Conservation (phyloP, 1,284 basidiomycete species). For the Cutaneotrichosporon dermatis region DNA sequence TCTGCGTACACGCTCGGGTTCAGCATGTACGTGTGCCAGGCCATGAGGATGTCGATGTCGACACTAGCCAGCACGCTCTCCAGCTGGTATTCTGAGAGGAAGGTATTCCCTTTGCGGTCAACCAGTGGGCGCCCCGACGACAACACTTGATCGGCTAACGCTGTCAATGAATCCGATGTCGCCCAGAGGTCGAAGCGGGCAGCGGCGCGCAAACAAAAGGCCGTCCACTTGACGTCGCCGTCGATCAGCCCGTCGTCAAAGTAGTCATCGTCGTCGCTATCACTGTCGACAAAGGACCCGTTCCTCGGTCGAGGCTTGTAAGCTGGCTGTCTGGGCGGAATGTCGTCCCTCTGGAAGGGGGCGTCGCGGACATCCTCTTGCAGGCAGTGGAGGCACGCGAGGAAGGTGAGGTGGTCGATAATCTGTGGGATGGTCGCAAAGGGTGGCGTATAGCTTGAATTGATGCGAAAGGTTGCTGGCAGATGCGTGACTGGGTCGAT, state of each 20-base stretch:
- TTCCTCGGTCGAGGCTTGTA: no score
- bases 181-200: constrained; percentile 17
- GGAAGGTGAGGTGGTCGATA: constrained; percentile 26
- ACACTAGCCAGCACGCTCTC: constrained; percentile 1
- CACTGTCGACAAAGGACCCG: background rate
- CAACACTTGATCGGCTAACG: background rate
- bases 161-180: background rate
- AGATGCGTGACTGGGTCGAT: constrained; percentile 22
- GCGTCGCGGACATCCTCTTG: constrained; percentile 18
- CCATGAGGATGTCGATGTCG: constrained; percentile 32
- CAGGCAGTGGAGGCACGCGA: constrained; percentile 19
- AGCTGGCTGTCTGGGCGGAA: no score
- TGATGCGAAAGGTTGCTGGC: constrained; percentile 19
- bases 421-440: constrained; percentile 22
- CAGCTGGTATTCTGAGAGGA: background rate
- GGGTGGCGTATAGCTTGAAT: constrained; percentile 2
- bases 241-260: background rate
- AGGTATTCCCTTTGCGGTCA: background rate
- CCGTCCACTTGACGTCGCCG: constrained; percentile 19
- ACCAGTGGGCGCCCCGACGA: background rate
- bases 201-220: constrained; percentile 19
- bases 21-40: constrained; percentile 39
- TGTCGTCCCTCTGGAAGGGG: background rate
- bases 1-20: constrained; percentile 29
- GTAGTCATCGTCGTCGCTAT: background rate